Percentiles rank a stretch among this genome's conserved stretches.
These are phyloP conservation scores for Carex kokanica DNA, from an alignment of 176 grass and related monocot genomes.

Conservation along the genomic window DNA sequence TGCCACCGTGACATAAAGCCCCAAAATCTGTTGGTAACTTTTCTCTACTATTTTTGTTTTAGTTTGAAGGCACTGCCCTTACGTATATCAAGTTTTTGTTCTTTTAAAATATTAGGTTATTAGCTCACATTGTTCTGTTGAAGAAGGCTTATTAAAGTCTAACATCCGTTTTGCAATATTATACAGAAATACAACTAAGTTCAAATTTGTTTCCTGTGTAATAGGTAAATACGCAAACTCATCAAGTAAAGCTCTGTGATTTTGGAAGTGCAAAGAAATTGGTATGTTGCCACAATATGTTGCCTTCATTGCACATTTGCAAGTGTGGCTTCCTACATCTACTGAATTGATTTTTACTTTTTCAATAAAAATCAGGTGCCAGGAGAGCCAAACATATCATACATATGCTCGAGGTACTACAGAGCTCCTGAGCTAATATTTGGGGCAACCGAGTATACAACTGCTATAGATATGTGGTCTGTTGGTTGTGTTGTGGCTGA, in stretches of 20 bases:
- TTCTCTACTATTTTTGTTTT: constrained; percentile 17
- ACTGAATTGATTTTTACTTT: constrained; percentile 27
- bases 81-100: neutral
- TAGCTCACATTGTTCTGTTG: neutral
- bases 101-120: neutral
- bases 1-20: constrained; percentile 97
- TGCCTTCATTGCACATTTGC: neutral
- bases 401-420: constrained; percentile 97
- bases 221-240: constrained; percentile 83
- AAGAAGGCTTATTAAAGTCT: constrained; percentile 17
- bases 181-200: neutral
- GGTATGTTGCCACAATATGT: constrained; percentile 33
- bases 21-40: constrained; percentile 83
- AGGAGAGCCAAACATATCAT: constrained; percentile 95
- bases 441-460: constrained; percentile 89
- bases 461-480: constrained; percentile 98
- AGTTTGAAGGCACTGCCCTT: neutral
- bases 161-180: neutral
- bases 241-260: constrained; percentile 93
- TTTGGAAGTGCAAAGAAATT: constrained; percentile 98
- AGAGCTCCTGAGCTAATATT: constrained; percentile 98
- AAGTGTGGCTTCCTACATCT: neutral
- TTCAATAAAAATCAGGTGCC: constrained; percentile 58
- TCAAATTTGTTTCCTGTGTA: constrained; percentile 26
- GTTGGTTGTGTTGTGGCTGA: constrained; percentile 97